Base-by-base conservation (phyloP, 495 filamentous ascomycete genomes). In the Aspergillus nidulans region DNA sequence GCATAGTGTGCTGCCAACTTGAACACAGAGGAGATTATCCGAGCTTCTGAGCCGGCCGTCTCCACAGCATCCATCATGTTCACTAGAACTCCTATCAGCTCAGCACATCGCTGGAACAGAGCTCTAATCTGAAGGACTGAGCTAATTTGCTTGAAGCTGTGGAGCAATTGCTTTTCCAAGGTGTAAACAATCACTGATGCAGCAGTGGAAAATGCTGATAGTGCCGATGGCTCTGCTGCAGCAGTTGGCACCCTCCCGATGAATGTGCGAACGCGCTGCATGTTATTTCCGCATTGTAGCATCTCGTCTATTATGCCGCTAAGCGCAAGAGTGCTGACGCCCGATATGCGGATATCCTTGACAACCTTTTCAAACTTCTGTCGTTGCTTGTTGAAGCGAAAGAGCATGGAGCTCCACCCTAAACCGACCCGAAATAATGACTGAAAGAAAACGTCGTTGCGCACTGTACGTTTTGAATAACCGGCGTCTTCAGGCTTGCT, bases 341-440 rank as follows among this genome's bases (percentile, higher is more conserved):
- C 92, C 0, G 88, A 88, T 9, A 89, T 79, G 25, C 84, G 80
- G 19, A 86, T 66, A 44, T 80, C 65, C 3, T 78, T 61, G 7
- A 83, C 59, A 7, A 73, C 70, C 30, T 78, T 83, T 32, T 69
- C 68, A 60, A 96, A 96, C 7, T 68, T 67, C 48, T 68, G 68
- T 26, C 76, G 80, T 21, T 72, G 63, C 25, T 76, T 63, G 51
- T 90, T 76, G 74, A 85, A 96, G 1, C 65, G 65, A 67, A 95
- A 97, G 44, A 96, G 80, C 9, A 87, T 68, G 0, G 92, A 96
- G 46, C 83, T 86, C 69, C 90, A 81, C 5, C 94, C 94, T 2
- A 97, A 75, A 0, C 86, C 88, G 9, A 96, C 78, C 46, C 82
- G 80, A 32, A 89, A 67, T 18, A 96, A 69, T 20, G 83, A 85